Percentiles rank a stretch among this genome's conserved stretches.
Conservation (phyloP, 352 stramenopile species). For the Globisporangium irregulare region DNA sequence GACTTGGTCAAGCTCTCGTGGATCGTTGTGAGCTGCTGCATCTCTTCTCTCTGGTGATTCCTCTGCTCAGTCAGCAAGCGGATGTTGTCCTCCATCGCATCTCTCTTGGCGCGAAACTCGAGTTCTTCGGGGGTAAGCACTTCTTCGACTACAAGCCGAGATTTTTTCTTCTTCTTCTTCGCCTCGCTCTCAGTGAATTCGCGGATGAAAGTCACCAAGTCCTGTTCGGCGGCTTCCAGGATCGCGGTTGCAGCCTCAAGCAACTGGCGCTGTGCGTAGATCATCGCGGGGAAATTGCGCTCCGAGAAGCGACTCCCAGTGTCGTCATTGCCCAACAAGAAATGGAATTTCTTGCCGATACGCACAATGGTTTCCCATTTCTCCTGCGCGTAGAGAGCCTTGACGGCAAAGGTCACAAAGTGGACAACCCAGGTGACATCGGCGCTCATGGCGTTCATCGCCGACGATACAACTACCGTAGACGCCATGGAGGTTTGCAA, state of each 20-base stretch:
- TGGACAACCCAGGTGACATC: conserved; percentile 51
- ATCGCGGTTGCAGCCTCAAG: conserved; percentile 29
- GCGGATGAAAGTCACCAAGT: conserved; percentile 37
- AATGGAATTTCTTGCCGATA: conserved; percentile 51
- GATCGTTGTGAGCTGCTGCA: conserved; percentile 23
- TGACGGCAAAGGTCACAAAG: conserved; percentile 39
- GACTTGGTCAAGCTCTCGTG: conserved; percentile 31
- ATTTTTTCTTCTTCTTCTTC: conserved; percentile 87
- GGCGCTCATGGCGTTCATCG: conserved; percentile 29
- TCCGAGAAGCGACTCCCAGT: conserved; percentile 55
- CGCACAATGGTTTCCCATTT: conserved; percentile 56
- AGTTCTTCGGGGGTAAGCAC: conserved; percentile 57
- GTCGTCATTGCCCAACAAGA: conserved; percentile 26
- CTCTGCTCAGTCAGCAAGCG: conserved; percentile 21
- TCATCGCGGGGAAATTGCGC: conserved; percentile 46
- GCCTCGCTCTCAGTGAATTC: conserved; percentile 55
- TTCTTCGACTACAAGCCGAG: conserved; percentile 67
- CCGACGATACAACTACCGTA: conserved; percentile 34
- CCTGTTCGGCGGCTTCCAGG: conserved; percentile 27
- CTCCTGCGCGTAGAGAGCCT: conserved; percentile 29
- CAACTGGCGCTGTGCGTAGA: conserved; percentile 67
- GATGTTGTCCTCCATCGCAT: conserved; percentile 40
- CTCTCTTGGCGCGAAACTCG: conserved; percentile 43
- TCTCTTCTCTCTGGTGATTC: conserved; percentile 25
- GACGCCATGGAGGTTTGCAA: conserved; percentile 24